Conservation (phyloP, 768 basidiomycete species). For the Tricholoma furcatifolium region DNA sequence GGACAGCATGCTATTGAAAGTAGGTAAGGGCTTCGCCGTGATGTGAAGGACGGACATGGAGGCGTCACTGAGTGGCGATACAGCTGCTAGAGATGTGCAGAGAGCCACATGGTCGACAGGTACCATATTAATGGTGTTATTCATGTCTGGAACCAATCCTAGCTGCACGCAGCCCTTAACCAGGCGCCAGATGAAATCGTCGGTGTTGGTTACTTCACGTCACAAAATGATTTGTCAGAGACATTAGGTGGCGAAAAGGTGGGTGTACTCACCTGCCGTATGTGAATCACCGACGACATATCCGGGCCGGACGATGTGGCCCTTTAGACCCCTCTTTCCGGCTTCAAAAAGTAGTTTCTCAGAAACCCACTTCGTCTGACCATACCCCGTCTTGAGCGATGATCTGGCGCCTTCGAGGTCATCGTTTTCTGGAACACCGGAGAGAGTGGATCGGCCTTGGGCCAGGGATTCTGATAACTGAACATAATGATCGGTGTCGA, state of each 20-base stretch:
- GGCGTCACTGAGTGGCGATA: slow-evolving; percentile 51
- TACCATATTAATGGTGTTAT: slow-evolving; percentile 98
- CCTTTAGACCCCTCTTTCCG: slow-evolving; percentile 77
- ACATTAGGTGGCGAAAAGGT: background rate
- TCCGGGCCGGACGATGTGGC: slow-evolving; percentile 88
- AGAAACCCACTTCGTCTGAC: slow-evolving; percentile 98
- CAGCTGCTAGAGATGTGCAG: slow-evolving; percentile 70
- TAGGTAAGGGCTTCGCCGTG: slow-evolving; percentile 80
- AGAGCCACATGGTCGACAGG: slow-evolving; percentile 96
- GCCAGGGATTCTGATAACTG: slow-evolving; percentile 74
- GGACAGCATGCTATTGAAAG: slow-evolving; percentile 84
- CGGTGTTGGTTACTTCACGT: slow-evolving; percentile 88
- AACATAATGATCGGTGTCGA: slow-evolving; percentile 91
- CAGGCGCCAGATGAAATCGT: slow-evolving; percentile 98
- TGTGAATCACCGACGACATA: slow-evolving; percentile 94
- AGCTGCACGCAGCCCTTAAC: slow-evolving; percentile 99
- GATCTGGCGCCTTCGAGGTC: slow-evolving; percentile 81
- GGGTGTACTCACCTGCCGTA: slow-evolving; percentile 66
- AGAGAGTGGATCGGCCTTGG: slow-evolving; percentile 35
- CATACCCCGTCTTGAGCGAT: slow-evolving; percentile 86
- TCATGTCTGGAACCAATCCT: slow-evolving; percentile 95
- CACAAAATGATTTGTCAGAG: background rate
- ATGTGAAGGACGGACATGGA: slow-evolving; percentile 73
- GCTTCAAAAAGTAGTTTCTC: slow-evolving; percentile 94
- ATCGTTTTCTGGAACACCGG: slow-evolving; percentile 84